A percentile compares a stretch with the other conserved stretches of the same genome.
These are phyloP conservation scores for Kurtzmaniella quercitrusa DNA, from an alignment of 1,139 yeast genomes.

Conservation along the genomic window DNA sequence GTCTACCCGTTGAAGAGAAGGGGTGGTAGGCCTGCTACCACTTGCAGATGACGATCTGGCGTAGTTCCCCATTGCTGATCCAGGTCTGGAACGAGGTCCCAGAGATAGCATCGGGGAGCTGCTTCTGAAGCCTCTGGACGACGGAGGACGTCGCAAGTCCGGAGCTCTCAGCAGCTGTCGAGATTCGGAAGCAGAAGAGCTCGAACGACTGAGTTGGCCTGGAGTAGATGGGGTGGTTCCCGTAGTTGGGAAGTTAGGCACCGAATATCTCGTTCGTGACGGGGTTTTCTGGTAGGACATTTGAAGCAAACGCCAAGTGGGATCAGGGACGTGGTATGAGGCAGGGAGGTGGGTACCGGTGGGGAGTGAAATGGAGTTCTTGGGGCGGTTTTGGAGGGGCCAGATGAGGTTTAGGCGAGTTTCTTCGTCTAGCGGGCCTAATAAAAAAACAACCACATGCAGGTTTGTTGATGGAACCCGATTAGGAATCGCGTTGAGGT, in stretches of 20 bases:
- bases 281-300: constrained; percentile 8
- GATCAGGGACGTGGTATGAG: background rate
- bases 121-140: constrained; percentile 18
- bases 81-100: constrained; percentile 24
- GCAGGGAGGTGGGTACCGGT: background rate
- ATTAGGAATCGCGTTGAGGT: background rate
- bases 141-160: constrained; percentile 24
- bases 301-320: background rate
- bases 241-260: constrained; percentile 8
- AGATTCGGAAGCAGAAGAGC: constrained; percentile 10
- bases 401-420: background rate
- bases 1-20: constrained; percentile 19
- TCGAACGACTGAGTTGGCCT: constrained; percentile 1
- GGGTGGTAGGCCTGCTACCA: constrained; percentile 39
- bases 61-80: constrained; percentile 30
- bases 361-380: too few species aligned
- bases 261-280: constrained; percentile 17
- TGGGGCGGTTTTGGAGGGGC: background rate
- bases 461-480: background rate
- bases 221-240: constrained; percentile 5
- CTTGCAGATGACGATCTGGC: constrained; percentile 2
- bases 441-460: background rate
- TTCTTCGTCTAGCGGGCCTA: background rate
- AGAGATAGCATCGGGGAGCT: constrained; percentile 17
- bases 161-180: constrained; percentile 12